Evolutionary conservation across 257 asterid species (phyloP), one percentile per base, ranked within the genome.

Genomic region (Orobanche coerulescens): DNA sequence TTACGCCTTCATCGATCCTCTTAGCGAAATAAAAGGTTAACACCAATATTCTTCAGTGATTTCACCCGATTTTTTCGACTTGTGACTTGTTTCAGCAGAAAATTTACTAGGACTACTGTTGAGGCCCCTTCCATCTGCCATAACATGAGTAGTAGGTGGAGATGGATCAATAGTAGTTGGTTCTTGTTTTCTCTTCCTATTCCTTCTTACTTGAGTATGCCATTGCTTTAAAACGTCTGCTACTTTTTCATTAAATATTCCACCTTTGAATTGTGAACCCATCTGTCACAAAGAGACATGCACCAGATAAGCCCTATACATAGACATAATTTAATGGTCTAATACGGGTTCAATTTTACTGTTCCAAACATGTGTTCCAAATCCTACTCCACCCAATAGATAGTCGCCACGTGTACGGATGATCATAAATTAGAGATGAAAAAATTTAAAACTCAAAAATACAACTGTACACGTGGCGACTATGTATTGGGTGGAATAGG

Each of bases 241-340:
- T 8, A 61, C 48, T 40, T 70, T 60, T 53, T 69, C 71, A 18
- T 69, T 49, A n/a, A 72, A 22, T 26, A 65, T 54, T 40, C 65
- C 65, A 24, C 78, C 74, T 50, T 51, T 69, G 49, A 69, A 76
- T 22, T 76, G 58, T 20, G 82, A 72, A 13, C 78, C 78, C 82
- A 76, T 76, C 78, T 76, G 73, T 10, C 4, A 48, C 26, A 19
- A 16, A 46, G 18, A 13, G 7, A 14, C n/a, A n/a, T n/a, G n/a
- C n/a, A n/a, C n/a, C n/a, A n/a, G n/a, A n/a, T n/a, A n/a, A n/a
- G n/a, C n/a, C n/a, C n/a, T n/a, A n/a, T n/a, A n/a, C n/a, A n/a
- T n/a, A n/a, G n/a, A n/a, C n/a, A n/a, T n/a, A n/a, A n/a, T n/a
- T n/a, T n/a, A n/a, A n/a, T n/a, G n/a, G n/a, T n/a, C n/a, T n/a